Conservation (phyloP, 2,329 filamentous ascomycete genomes). For the Didymella exigua region DNA sequence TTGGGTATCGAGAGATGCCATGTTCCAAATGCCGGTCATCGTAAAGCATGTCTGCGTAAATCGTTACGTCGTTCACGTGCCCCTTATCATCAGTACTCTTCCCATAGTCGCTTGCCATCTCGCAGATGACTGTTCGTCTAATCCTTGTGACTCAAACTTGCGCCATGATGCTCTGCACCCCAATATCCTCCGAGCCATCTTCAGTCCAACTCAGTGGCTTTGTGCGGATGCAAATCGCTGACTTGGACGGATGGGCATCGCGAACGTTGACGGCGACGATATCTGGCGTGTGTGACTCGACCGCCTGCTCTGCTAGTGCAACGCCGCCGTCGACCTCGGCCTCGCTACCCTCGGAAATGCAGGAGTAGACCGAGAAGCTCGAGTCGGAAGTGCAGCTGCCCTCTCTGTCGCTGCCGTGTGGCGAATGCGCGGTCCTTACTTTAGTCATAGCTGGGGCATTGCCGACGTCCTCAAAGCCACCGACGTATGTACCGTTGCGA, state of each 20-base stretch:
- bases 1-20: slow-evolving; percentile 1
- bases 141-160: slow-evolving; percentile 34
- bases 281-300: slow-evolving; percentile 54
- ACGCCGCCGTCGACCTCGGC: slow-evolving; percentile 60
- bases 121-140: neutral
- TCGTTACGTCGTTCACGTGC: neutral
- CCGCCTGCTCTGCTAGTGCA: slow-evolving; percentile 63
- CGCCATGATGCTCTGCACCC: slow-evolving; percentile 34
- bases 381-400: slow-evolving; percentile 21
- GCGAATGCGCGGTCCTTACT: neutral
- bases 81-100: neutral
- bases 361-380: slow-evolving; percentile 31
- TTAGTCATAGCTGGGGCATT: neutral
- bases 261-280: slow-evolving; percentile 20
- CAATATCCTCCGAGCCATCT: slow-evolving; percentile 15
- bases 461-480: slow-evolving; percentile 24
- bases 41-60: slow-evolving; percentile 5
- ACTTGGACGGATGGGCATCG: neutral
- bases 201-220: slow-evolving; percentile 4
- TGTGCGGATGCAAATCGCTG: neutral
- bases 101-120: neutral
- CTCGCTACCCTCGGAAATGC: slow-evolving; percentile 42
- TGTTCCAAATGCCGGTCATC: neutral
- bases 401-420: neutral
- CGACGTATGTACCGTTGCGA: slow-evolving; percentile 22